A percentile compares a stretch with the other conserved stretches of the same genome.
These are phyloP conservation scores for Raphanus raphanistrum DNA, from an alignment of 345 rosid species.

Conservation along the genomic window DNA sequence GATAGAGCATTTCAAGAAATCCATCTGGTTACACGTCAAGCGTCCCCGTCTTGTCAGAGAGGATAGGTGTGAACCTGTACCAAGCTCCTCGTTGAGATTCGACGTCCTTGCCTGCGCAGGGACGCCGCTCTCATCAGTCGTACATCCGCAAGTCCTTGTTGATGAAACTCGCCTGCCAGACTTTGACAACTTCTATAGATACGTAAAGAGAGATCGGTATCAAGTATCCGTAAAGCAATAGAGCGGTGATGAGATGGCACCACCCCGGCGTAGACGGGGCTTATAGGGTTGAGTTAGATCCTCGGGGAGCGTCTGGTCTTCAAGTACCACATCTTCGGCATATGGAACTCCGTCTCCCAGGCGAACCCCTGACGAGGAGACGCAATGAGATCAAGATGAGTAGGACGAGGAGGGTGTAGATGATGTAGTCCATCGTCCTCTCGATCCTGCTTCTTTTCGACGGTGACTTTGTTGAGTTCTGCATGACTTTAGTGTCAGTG, in stretches of 20 bases:
- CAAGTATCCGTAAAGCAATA: conserved; percentile 68
- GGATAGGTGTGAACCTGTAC: conserved; percentile 72
- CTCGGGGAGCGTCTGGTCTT: conserved; percentile 39
- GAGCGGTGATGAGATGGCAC: conserved; percentile 59
- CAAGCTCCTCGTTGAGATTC: conserved; percentile 76
- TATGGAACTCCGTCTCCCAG: conserved; percentile 40
- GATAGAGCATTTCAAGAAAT: conserved; percentile 75
- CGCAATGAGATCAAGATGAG: conserved; percentile 55
- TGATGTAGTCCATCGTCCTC: conserved; percentile 65
- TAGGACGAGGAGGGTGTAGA: conserved; percentile 59
- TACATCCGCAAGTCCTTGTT: conserved; percentile 63
- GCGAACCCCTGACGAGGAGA: conserved; percentile 55
- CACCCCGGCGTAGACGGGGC: conserved; percentile 44
- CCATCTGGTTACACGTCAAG: conserved; percentile 88
- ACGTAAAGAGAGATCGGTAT: conserved; percentile 84
- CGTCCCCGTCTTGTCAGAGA: conserved; percentile 85
- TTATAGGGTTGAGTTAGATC: conserved; percentile 47
- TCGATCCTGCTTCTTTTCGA: conserved; percentile 72
- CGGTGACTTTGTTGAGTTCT: conserved; percentile 68
- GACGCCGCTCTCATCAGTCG: conserved; percentile 56
- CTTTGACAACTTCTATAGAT: conserved; percentile 72
- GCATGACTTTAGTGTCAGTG: conserved; percentile 64
- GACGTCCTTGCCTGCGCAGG: conserved; percentile 72
- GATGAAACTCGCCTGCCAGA: conserved; percentile 67
- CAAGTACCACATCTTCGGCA: conserved; percentile 70